A percentile compares a stretch with the other conserved stretches of the same genome.
These are phyloP conservation scores for Castanea mollissima DNA, from an alignment of 306 rosid genomes.

Conservation along the genomic window DNA sequence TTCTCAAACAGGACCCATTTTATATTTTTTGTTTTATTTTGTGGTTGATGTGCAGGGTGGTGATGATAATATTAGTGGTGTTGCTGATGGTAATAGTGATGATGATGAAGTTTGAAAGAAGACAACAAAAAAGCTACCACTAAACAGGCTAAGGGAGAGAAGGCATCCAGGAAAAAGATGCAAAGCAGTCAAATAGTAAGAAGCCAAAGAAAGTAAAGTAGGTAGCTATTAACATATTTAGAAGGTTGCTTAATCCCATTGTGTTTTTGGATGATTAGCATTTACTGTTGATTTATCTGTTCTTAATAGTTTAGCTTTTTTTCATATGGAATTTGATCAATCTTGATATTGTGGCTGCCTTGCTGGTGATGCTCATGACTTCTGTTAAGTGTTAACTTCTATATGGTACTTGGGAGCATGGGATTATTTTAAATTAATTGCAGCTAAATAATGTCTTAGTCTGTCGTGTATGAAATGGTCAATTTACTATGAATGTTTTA, in stretches of 20 bases:
- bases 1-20: conserved; percentile 21
- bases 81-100: conserved; percentile 22
- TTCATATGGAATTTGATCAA: no score
- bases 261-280: conserved; percentile 16
- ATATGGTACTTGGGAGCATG: no score
- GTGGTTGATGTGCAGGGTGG: conserved; percentile 18
- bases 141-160: conserved; percentile 36
- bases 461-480: no score
- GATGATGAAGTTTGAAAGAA: conserved; percentile 36
- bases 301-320: neutral
- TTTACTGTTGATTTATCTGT: conserved; percentile 17
- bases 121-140: conserved; percentile 20
- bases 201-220: conserved; percentile 50
- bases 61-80: neutral
- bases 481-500: no score
- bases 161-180: conserved; percentile 43
- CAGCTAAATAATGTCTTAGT: no score
- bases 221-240: conserved; percentile 12
- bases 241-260: conserved; percentile 9
- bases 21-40: neutral
- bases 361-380: no score
- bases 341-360: no score
- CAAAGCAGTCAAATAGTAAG: conserved; percentile 40
- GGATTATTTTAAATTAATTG: no score
- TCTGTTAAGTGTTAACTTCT: no score